Conservation (phyloP, 805 yeast species). For the Candida sphagnicola region DNA sequence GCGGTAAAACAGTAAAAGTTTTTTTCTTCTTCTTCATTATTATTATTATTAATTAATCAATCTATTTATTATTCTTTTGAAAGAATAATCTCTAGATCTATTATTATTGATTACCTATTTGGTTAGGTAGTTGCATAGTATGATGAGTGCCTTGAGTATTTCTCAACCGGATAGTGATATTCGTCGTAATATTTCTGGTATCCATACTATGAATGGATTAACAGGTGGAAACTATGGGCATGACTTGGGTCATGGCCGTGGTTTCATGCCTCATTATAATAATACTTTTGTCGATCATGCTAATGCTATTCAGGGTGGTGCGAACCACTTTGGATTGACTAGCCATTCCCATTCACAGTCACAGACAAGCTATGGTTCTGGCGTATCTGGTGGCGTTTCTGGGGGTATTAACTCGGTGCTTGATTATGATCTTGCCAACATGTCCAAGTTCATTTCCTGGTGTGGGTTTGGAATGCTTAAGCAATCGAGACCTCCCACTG, state of each 20-base stretch:
- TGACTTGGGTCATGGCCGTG: too few species aligned
- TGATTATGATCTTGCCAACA: conserved; percentile 73
- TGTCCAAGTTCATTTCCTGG: conserved; percentile 79
- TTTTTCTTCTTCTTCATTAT: not conserved
- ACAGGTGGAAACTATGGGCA: too few species aligned
- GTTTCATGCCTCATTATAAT: not conserved
- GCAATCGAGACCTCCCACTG: conserved; percentile 41
- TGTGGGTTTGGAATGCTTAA: conserved; percentile 66
- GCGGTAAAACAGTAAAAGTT: not conserved
- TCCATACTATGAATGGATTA: not conserved
- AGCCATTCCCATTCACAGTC: conserved; percentile 9
- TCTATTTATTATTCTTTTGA: not conserved
- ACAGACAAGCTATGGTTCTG: conserved; percentile 1
- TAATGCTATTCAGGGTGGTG: not conserved
- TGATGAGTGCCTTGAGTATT: not conserved
- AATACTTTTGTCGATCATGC: not conserved
- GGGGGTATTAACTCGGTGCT: conserved; percentile 79
- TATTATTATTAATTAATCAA: not conserved
- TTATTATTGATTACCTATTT: conserved; percentile 4
- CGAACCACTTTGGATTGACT: not conserved
- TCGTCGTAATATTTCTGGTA: conserved; percentile 1
- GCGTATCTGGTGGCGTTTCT: conserved; percentile 4
- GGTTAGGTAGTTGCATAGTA: conserved; percentile 4
- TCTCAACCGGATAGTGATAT: not conserved
- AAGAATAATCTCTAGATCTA: not conserved